A percentile compares a stretch with the other conserved stretches of the same genome.
These are phyloP conservation scores for Aspergillus fumigatiaffinis DNA, from an alignment of 2,329 filamentous ascomycete genomes.

Conservation along the genomic window DNA sequence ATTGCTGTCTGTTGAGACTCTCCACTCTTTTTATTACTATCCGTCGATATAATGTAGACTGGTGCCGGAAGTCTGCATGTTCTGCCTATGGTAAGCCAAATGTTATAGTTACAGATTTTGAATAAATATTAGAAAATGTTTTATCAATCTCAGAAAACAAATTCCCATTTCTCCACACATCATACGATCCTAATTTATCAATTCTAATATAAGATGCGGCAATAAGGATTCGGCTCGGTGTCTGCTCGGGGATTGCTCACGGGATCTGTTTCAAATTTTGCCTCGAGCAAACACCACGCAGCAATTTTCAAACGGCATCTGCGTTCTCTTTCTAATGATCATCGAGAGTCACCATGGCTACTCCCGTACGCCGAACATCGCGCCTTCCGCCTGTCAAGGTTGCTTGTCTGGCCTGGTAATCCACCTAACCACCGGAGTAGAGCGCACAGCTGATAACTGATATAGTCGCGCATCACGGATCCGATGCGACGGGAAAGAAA, in stretches of 20 bases:
- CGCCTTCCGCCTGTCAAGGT: not conserved
- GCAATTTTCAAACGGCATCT: not conserved
- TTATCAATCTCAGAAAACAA: too few relatives aligned
- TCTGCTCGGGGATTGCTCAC: not conserved
- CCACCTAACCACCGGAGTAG: not conserved
- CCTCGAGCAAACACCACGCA: not conserved
- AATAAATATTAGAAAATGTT: not conserved
- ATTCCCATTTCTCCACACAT: not conserved
- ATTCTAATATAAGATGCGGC: too few relatives aligned
- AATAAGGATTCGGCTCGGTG: not conserved
- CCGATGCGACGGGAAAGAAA: not conserved
- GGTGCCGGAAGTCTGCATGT: too few relatives aligned
- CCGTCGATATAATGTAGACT: too few relatives aligned
- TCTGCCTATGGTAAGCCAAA: not conserved
- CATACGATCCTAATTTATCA: not conserved
- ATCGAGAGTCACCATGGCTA: not conserved
- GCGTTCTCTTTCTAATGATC: not conserved
- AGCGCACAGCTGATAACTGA: not conserved
- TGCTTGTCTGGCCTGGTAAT: constrained; percentile 1
- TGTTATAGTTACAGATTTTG: not conserved
- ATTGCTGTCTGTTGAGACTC: not conserved
- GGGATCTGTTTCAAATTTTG: not conserved
- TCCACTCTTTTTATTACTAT: not conserved
- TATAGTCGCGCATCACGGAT: not conserved
- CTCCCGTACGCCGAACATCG: not conserved